phyloP scores from a whole-genome alignment of 805 yeast species.

The Cyberlindnera amylophila region DNA sequence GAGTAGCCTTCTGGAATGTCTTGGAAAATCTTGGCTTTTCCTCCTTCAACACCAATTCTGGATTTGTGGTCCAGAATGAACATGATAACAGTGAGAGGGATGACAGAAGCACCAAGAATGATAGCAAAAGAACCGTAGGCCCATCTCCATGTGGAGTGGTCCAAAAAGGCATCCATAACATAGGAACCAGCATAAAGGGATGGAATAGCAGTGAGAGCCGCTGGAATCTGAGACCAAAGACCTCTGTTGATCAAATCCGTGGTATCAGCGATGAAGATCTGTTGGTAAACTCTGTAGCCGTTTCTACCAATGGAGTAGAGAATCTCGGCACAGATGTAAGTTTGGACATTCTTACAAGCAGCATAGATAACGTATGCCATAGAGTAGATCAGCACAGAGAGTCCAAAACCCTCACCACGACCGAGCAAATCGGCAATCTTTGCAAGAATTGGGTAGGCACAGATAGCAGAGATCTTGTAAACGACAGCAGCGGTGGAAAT shows the following conservation, averaged over 20 bases:
- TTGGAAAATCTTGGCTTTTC: constrained; percentile 10
- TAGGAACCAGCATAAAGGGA: constrained; percentile 28
- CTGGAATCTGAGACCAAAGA: constrained; percentile 34
- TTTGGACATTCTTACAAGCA: constrained; percentile 29
- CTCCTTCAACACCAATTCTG: constrained; percentile 12
- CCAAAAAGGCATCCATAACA: constrained; percentile 30
- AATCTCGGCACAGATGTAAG: constrained; percentile 34
- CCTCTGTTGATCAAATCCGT: constrained; percentile 37
- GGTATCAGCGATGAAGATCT: constrained; percentile 37
- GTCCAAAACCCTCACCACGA: constrained; percentile 35
- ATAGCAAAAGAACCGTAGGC: constrained; percentile 46
- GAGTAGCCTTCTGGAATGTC: constrained; percentile 19
- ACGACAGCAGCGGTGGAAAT: constrained; percentile 36
- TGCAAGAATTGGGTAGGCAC: constrained; percentile 36
- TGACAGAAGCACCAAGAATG: constrained; percentile 27
- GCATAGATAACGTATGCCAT: constrained; percentile 35
- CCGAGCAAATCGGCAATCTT: constrained; percentile 37
- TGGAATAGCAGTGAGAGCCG: constrained; percentile 30
- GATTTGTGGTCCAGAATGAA: constrained; percentile 22
- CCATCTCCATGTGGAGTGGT: constrained; percentile 43
- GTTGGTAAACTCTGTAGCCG: constrained; percentile 35
- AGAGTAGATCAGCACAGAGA: constrained; percentile 30
- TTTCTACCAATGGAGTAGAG: constrained; percentile 36
- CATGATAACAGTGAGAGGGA: constrained; percentile 25
- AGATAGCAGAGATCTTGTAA: constrained; percentile 35